Conservation (phyloP, 2,329 filamentous ascomycete species). For the Neonectria coccinea region DNA sequence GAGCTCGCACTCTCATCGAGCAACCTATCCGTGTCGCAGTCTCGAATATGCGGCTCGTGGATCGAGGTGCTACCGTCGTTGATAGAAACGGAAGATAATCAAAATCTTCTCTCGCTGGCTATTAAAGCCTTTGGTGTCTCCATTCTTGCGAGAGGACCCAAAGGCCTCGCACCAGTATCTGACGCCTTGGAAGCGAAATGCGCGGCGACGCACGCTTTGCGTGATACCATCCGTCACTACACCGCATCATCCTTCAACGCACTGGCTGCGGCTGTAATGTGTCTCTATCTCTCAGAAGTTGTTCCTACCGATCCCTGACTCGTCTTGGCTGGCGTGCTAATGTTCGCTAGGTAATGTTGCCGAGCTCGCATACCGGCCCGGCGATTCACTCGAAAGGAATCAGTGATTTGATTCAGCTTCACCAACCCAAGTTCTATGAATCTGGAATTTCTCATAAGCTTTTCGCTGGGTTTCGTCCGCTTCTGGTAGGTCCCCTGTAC, state of each 20-base stretch:
- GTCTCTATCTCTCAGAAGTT: constrained; percentile 27
- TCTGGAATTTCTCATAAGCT: constrained; percentile 52
- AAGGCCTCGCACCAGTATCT: constrained; percentile 37
- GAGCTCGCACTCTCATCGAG: constrained; percentile 11
- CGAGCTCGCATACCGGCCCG: constrained; percentile 42
- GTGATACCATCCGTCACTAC: constrained; percentile 20
- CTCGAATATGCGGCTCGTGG: constrained; percentile 55
- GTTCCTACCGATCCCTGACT: too few relatives aligned
- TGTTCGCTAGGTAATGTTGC: constrained; percentile 44
- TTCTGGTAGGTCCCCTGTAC: constrained; percentile 48
- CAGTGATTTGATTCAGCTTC: constrained; percentile 48
- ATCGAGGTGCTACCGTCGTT: constrained; percentile 53
- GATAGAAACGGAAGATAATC: constrained; percentile 29
- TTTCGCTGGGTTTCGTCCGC: constrained; percentile 55
- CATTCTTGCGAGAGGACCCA: constrained; percentile 41
- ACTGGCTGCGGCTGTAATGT: constrained; percentile 26
- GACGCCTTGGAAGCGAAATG: constrained; percentile 47
- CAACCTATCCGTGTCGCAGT: constrained; percentile 42
- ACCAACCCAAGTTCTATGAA: constrained; percentile 46
- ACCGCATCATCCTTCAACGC: constrained; percentile 5
- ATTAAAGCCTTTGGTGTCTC: constrained; percentile 50
- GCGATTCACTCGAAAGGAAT: constrained; percentile 52
- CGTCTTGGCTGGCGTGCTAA: neutral
- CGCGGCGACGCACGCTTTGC: constrained; percentile 47
- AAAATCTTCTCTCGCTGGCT: constrained; percentile 44